A percentile compares a stretch with the other conserved stretches of the same genome.
These are phyloP conservation scores for Colletotrichum lentis DNA, from an alignment of 2,329 filamentous ascomycete species.

Conservation along the genomic window DNA sequence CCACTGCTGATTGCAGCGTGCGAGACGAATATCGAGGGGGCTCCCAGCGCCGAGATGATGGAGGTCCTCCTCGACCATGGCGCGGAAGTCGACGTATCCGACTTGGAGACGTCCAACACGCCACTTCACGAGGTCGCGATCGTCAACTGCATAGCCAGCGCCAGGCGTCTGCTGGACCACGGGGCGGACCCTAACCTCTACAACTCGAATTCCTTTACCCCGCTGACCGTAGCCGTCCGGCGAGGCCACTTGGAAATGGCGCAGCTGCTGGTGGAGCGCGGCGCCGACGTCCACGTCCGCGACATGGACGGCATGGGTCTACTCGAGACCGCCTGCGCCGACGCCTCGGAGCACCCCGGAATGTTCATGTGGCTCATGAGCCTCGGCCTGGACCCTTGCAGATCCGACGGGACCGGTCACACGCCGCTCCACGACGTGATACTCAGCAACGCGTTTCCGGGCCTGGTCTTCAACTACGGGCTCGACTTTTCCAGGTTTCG, in stretches of 20 bases:
- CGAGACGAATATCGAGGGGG: not conserved
- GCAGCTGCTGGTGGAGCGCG: slow-evolving; percentile 43
- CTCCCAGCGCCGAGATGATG: not conserved
- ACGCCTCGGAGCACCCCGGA: slow-evolving; percentile 21
- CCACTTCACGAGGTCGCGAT: slow-evolving; percentile 5
- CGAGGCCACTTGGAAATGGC: slow-evolving; percentile 42
- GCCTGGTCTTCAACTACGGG: slow-evolving; percentile 4
- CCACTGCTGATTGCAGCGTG: not conserved
- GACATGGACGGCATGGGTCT: slow-evolving; percentile 26
- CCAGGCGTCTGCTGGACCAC: not conserved
- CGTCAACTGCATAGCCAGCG: not conserved
- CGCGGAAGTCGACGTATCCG: not conserved
- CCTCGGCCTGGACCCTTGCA: slow-evolving; percentile 34
- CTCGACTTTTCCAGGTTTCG: slow-evolving; percentile 31
- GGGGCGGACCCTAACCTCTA: slow-evolving; percentile 12
- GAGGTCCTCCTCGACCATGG: not conserved
- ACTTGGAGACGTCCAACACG: not conserved
- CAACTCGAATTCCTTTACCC: not conserved
- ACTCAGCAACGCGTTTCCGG: not conserved
- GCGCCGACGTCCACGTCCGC: slow-evolving; percentile 39
- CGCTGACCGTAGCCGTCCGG: not conserved
- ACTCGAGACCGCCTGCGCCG: slow-evolving; percentile 15
- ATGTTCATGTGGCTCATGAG: slow-evolving; percentile 32
- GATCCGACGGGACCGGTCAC: slow-evolving; percentile 22
- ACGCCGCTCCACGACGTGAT: slow-evolving; percentile 23